A percentile compares a stretch with the other conserved stretches of the same genome.
Conservation (phyloP, 2,329 filamentous ascomycete genomes). For the Colletotrichum shisoi region DNA sequence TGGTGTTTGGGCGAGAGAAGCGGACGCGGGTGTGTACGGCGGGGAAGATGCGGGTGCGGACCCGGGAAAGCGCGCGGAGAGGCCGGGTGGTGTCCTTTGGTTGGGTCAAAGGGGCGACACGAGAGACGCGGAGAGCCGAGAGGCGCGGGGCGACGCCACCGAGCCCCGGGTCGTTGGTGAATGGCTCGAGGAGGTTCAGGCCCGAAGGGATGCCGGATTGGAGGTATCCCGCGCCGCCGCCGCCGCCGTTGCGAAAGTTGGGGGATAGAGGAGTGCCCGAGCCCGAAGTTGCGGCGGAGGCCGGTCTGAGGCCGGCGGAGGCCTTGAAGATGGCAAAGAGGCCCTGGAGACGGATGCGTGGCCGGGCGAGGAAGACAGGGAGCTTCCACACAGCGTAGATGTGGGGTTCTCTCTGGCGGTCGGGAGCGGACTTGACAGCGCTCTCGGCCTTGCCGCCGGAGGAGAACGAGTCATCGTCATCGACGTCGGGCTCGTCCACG, state of each 20-base stretch:
- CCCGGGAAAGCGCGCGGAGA: slow-evolving; percentile 69
- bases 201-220: slow-evolving; percentile 73
- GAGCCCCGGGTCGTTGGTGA: slow-evolving; percentile 70
- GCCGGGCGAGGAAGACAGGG: slow-evolving; percentile 64
- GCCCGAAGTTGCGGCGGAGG: slow-evolving; percentile 51
- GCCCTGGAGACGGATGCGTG: slow-evolving; percentile 70
- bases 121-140: slow-evolving; percentile 76
- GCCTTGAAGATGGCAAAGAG: slow-evolving; percentile 72
- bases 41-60: slow-evolving; percentile 71
- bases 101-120: slow-evolving; percentile 73
- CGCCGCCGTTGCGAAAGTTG: slow-evolving; percentile 41
- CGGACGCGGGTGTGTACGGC: slow-evolving; percentile 76
- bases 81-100: slow-evolving; percentile 68
- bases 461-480: slow-evolving; percentile 42
- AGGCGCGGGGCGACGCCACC: slow-evolving; percentile 70
- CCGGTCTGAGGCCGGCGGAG: slow-evolving; percentile 66
- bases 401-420: slow-evolving; percentile 47
- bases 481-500: slow-evolving; percentile 51
- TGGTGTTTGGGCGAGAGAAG: slow-evolving; percentile 70
- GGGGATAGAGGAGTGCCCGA: slow-evolving; percentile 30
- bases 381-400: slow-evolving; percentile 69
- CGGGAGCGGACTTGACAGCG: slow-evolving; percentile 39
- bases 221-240: slow-evolving; percentile 67
- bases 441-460: slow-evolving; percentile 40
- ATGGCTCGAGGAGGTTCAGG: slow-evolving; percentile 79